Base-by-base conservation (phyloP, 2,329 filamentous ascomycete species). In the Fusarium phyllophilum region DNA sequence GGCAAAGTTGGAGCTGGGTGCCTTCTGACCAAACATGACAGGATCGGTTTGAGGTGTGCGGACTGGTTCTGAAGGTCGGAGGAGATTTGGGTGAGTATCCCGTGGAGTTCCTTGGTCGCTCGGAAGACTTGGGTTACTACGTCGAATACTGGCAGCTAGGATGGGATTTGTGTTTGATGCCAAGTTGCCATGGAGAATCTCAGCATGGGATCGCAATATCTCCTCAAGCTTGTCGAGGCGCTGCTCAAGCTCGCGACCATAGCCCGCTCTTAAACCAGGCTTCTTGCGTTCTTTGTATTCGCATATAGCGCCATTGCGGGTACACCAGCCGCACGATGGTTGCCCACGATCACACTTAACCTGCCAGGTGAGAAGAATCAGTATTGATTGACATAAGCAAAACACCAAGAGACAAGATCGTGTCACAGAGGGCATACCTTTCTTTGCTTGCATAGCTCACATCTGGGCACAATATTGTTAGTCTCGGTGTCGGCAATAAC, bases 391-490 rank as follows among this genome's bases (percentile, higher is more conserved):
- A 31, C 26, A 29, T 33, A 17, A 46, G 22, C 12, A 44, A 54
- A 34, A 56, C 44, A 46, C 38, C 15, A 34, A 34, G 20, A 44
- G 18, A 24, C 22, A 48, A 36, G 49, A 62, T 24, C 13, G 36
- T 49, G 49, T 52, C 45, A 34, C 14, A n/a, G 22, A 44, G 22
- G 57, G 56, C 59, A 57, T 83, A 94, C 93, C 86, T 95, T 96
- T 84, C 93, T 86, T 81, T 93, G 91, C 83, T 95, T 95, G 85
- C 93, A 94, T 58, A 93, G 87, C 83, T 95, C 93, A 79, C 93
- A 92, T 78, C 90, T 92, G 82, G 79, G 78, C 52, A 81, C 73
- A 17, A 66, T 39, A 60, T 72, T 69, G 77, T 86, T 82, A 86
- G 85, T 77, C 74, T 79, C 75, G 58, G 63, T 60, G 38, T 75